A percentile compares a stretch with the other conserved stretches of the same genome.
Conservation (phyloP, 164 flowering plant genomes). For the Annona squamosa region DNA sequence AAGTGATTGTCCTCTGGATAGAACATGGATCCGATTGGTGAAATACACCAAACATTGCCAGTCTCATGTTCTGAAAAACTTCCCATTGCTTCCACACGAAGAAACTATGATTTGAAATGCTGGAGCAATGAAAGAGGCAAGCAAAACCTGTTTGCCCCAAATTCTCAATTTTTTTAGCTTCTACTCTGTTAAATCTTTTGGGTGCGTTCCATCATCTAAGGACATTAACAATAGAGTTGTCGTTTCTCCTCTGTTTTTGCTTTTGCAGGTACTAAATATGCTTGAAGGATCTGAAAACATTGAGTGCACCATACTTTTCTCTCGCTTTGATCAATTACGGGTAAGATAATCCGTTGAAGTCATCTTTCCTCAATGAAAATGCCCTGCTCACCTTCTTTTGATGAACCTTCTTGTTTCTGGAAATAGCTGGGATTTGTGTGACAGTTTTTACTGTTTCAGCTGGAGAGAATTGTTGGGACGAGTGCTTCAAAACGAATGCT, state of each 20-base stretch:
- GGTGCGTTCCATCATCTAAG: no score
- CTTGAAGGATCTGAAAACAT: conserved; percentile 58
- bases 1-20: no score
- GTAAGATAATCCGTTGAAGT: conserved; percentile 25
- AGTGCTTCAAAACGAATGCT: conserved; percentile 54
- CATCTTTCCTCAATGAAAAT: not conserved
- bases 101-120: not conserved
- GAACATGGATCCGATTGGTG: no score
- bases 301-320: conserved; percentile 71
- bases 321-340: conserved; percentile 61
- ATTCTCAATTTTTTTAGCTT: not conserved
- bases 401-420: not conserved
- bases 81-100: not conserved
- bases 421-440: not conserved
- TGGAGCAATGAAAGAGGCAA: not conserved
- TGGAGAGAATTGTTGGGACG: conserved; percentile 82
- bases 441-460: conserved; percentile 27
- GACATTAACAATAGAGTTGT: no score
- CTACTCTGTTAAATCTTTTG: no score
- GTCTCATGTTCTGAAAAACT: not conserved
- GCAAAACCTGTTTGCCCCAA: not conserved
- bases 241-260: not conserved
- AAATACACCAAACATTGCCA: not conserved
- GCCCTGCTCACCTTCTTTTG: not conserved
- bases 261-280: conserved; percentile 76